Conservation (phyloP, 2,329 filamentous ascomycete species). For the Verticillium alfalfae region DNA sequence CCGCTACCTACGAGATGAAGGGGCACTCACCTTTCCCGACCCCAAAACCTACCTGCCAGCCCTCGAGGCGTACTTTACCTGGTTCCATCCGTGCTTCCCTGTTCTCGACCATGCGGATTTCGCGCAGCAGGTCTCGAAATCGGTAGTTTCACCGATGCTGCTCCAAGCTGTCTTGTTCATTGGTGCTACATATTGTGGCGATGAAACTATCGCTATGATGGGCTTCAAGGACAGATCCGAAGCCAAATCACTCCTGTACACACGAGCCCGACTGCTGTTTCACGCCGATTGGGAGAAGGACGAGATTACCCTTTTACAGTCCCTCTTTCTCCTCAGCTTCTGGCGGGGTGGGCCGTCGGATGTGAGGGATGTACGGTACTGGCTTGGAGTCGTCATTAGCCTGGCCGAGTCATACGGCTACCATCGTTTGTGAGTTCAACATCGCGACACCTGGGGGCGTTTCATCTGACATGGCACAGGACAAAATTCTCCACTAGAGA, state of each 20-base stretch:
- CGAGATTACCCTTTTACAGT: constrained; percentile 42
- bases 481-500: constrained; percentile 4
- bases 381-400: constrained; percentile 44
- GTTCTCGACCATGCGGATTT: constrained; percentile 42
- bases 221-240: constrained; percentile 42
- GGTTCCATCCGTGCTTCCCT: constrained; percentile 53
- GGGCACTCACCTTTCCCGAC: constrained; percentile 13
- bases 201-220: constrained; percentile 33
- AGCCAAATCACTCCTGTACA: constrained; percentile 45
- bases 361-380: constrained; percentile 42
- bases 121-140: constrained; percentile 28
- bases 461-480: neutral
- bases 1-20: constrained; percentile 14
- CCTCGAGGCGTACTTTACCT: constrained; percentile 46
- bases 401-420: constrained; percentile 44
- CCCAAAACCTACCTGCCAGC: constrained; percentile 12
- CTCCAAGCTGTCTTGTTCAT: constrained; percentile 50
- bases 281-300: constrained; percentile 48
- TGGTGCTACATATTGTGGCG: constrained; percentile 46
- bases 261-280: constrained; percentile 40
- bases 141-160: constrained; percentile 40
- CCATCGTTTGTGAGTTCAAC: constrained; percentile 24
- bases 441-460: constrained; percentile 4
- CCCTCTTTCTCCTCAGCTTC: constrained; percentile 49
- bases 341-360: constrained; percentile 44